Evolutionary conservation across 1,284 basidiomycete genomes (phyloP), one percentile per base, ranked within the genome.

Genomic region (Schizophyllum commune): DNA sequence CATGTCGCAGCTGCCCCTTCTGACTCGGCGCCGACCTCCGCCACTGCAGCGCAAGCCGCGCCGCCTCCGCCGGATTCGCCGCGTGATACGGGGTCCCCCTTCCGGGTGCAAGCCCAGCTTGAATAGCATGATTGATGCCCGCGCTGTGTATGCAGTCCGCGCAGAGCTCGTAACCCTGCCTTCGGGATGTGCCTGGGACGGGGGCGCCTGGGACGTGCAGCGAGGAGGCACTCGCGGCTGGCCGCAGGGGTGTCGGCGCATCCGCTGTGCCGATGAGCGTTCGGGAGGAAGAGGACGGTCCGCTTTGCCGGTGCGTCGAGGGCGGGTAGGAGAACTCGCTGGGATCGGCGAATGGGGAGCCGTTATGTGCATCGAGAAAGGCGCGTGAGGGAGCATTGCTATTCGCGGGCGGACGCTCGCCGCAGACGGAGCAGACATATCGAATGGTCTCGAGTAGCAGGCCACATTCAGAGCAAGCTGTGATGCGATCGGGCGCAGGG

Each of bases 401-500:
- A 62, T 52, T 69, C 59, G 59, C 39, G 67, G 62, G 68, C 68
- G 5, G 81, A 81, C 58, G 79, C 73, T 91, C 89, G 13, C 93
- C 92, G 68, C 93, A 96, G 21, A 86, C 88, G 6, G 86, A 82
- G 69, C 93, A 96, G 15, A 94, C 87, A 70, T 96, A 96, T 57
- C 91, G 86, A 72, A 95, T 86, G 20, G 84, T 80, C 61, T 93
- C 88, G 8, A 96, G 77, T 4, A 85, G 69, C 0, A 81, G 71
- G 15, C 89, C 89, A 67, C 93, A 96, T 32, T 85, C 83, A 0
- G 92, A 93, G 72, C 93, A 96, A 63, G 85, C 83, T 0, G 91
- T 91, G 5, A 92, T 83, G 34, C 84, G 78, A 17, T 83, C 81
- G 1, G 84, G 82, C 3, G 89, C 85, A 15, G 84, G 83, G 0